Evolutionary conservation across 1,139 yeast genomes (phyloP), one percentile per base, ranked within the genome.

Genomic region (Hyphopichia buzzinii): DNA sequence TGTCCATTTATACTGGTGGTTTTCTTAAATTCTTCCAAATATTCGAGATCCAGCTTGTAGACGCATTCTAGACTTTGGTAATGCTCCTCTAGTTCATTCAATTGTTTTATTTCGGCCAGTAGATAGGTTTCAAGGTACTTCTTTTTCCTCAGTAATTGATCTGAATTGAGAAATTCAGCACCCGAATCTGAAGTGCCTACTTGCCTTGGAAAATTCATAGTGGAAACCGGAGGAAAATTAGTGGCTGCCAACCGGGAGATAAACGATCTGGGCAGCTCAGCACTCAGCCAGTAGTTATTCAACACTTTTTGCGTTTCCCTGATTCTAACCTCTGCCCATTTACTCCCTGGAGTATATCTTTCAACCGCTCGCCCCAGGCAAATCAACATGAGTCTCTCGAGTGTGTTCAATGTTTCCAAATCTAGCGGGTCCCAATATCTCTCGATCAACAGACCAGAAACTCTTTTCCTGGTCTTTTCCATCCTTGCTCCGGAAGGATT

Each of bases 101-200:
- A 47, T 40, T 70, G 75, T 37, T 63, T 62, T 26, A 61, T 36
- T 40, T 69, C 75, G 1, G 75, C 75, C 64, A 58, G 66, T 12
- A 69, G 49, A 42, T 63, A 63, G 1, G 72, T 64, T 42, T 69
- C 74, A 33, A 67, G 46, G 30, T 55, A 54, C 14, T 54, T 52
- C 39, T 62, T 66, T 10, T 64, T 48, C 27, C 64, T 49, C 7
- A 44, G 41, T 15, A 67, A 50, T 17, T 49, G 55, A 41, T 70
- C 74, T 30, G 54, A 55, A 41, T 54, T 59, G 28, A 70, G 51
- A 1, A 65, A 53, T 29, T 62, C 64, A 6, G 50, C 43, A 47
- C 6, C 39, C 19, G 19, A 43, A 12, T 21, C 17, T 6, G 24
- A 5, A 11, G 23, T 11, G 4, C 17, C 15, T 6, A 7, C 10